phyloP scores from a whole-genome alignment of 345 rosid genomes.

The Gossypium ekmanianum region DNA sequence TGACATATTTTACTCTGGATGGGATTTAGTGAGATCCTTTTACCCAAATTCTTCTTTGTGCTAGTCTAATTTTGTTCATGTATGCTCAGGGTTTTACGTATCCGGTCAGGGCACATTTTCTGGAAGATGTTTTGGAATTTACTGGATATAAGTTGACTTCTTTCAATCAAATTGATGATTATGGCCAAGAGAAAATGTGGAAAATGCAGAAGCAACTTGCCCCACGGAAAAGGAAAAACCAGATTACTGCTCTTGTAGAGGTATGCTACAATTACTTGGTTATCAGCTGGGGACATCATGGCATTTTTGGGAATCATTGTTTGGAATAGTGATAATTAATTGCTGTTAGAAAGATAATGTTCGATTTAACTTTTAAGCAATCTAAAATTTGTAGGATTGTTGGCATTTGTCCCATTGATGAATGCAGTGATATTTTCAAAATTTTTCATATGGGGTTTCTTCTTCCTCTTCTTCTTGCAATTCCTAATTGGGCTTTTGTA shows the following conservation, averaged over 20 bases:
- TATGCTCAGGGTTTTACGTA: constrained; percentile 78
- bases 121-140: constrained; percentile 85
- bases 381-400: background rate
- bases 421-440: background rate
- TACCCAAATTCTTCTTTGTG: background rate
- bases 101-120: constrained; percentile 77
- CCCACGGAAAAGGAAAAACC: constrained; percentile 89
- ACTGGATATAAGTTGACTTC: constrained; percentile 88
- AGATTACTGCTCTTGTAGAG: constrained; percentile 92
- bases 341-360: background rate
- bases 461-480: background rate
- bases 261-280: constrained; percentile 30
- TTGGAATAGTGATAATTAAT: background rate
- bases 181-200: constrained; percentile 98
- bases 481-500: background rate
- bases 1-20: background rate
- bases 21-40: background rate
- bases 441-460: background rate
- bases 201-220: constrained; percentile 85
- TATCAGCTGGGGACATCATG: background rate
- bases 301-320: background rate
- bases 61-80: background rate
- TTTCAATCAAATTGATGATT: constrained; percentile 94
- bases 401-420: background rate
- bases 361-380: background rate